Percentiles rank a stretch among this genome's conserved stretches.
Evolutionary conservation across 2,329 filamentous ascomycete genomes (phyloP).

Genomic region (Emmonsiellopsis sp.): DNA sequence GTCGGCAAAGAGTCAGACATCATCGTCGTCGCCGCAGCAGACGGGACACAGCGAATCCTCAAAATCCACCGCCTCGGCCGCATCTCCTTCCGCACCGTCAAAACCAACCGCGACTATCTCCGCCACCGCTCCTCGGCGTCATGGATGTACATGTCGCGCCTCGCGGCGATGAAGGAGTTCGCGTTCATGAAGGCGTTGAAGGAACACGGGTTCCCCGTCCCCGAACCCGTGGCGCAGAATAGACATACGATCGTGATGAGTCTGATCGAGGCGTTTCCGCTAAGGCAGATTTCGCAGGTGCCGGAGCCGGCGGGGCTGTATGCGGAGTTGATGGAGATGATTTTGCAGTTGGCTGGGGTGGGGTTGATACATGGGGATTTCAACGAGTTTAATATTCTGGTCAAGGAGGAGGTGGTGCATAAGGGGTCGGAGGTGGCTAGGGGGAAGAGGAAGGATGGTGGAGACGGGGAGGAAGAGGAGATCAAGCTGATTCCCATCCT

Average conservation of each 20-base stretch:
- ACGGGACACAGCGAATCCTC: conserved; percentile 68
- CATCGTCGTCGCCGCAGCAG: conserved; percentile 76
- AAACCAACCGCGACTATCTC: conserved; percentile 91
- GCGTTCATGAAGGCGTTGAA: conserved; percentile 84
- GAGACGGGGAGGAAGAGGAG: conserved; percentile 18
- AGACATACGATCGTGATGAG: conserved; percentile 96
- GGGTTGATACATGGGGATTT: conserved; percentile 96
- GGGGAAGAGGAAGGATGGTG: conserved; percentile 22
- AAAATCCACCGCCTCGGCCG: conserved; percentile 94
- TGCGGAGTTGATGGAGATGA: conserved; percentile 78
- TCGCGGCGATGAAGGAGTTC: conserved; percentile 89
- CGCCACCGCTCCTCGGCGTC: conserved; percentile 69
- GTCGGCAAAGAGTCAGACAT: conserved; percentile 98
- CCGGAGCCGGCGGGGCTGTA: conserved; percentile 80
- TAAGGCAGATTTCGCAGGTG: conserved; percentile 77
- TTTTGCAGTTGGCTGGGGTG: conserved; percentile 71
- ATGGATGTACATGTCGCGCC: conserved; percentile 95
- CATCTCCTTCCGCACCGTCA: conserved; percentile 94
- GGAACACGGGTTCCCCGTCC: conserved; percentile 80
- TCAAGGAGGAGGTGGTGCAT: conserved; percentile 60
- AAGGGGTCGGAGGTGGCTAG: conserved; percentile 25
- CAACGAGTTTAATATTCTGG: conserved; percentile 97
- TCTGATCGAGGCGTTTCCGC: conserved; percentile 80
- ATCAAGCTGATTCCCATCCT: conserved; percentile 65
- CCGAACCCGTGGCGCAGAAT: conserved; percentile 77